Percentiles rank a stretch among this genome's conserved stretches.
Conservation (phyloP, 805 yeast genomes). For the Candida ipomoeae region DNA sequence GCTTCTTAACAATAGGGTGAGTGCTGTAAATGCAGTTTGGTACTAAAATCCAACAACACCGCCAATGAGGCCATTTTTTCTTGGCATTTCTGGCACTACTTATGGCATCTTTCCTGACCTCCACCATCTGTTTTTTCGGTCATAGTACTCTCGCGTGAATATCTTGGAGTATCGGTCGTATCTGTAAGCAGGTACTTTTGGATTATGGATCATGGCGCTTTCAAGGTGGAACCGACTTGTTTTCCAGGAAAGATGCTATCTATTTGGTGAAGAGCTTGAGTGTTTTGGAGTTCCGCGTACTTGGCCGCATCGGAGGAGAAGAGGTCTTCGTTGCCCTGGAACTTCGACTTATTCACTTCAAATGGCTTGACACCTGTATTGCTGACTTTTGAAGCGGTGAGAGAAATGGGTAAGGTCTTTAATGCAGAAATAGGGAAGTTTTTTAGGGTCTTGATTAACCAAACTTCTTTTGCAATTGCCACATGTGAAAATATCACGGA, state of each 20-base stretch:
- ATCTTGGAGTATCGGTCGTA: no score
- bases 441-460: slow-evolving; percentile 77
- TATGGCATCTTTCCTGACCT: no score
- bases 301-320: slow-evolving; percentile 31
- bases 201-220: no score
- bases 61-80: no score
- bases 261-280: slow-evolving; percentile 37
- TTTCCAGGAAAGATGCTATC: slow-evolving; percentile 38
- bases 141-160: no score
- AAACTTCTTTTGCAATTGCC: slow-evolving; percentile 54
- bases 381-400: slow-evolving; percentile 36
- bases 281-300: slow-evolving; percentile 36
- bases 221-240: no score
- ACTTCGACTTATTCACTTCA: slow-evolving; percentile 28
- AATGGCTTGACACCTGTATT: slow-evolving; percentile 28
- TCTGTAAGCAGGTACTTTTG: no score
- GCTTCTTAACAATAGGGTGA: no score
- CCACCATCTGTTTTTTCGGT: no score
- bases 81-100: no score
- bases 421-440: slow-evolving; percentile 55
- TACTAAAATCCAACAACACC: no score
- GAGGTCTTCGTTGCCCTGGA: slow-evolving; percentile 46
- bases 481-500: slow-evolving; percentile 35
- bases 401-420: slow-evolving; percentile 54
- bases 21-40: no score